Evolutionary conservation across 345 rosid genomes (phyloP).

Genomic region (Nasturtium officinale): DNA sequence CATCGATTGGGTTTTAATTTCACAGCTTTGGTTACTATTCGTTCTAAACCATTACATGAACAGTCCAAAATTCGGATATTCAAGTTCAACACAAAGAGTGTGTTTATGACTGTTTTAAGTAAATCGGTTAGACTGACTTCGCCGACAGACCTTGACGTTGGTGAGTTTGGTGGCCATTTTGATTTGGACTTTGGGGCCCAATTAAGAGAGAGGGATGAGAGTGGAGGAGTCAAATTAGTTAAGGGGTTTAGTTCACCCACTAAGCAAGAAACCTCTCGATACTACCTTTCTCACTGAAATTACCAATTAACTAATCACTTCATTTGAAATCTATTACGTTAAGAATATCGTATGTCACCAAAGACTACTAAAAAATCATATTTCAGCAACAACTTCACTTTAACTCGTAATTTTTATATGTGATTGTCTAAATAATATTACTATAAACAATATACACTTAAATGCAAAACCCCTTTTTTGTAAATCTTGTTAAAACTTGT

Average conservation of each 20-base stretch:
- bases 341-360: slow-evolving; percentile 5
- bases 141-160: slow-evolving; percentile 33
- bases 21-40: neutral
- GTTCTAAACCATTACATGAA: neutral
- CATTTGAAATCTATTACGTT: slow-evolving; percentile 3
- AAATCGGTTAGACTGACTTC: slow-evolving; percentile 40
- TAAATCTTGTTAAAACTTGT: neutral
- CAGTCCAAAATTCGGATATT: neutral
- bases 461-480: slow-evolving; percentile 8
- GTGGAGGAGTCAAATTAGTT: slow-evolving; percentile 22
- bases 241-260: slow-evolving; percentile 47
- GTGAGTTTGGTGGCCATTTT: slow-evolving; percentile 44
- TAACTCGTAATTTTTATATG: slow-evolving; percentile 9
- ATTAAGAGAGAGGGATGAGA: neutral
- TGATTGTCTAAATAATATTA: neutral
- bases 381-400: slow-evolving; percentile 36
- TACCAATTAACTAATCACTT: slow-evolving; percentile 33
- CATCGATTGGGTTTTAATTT: neutral
- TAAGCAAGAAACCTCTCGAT: slow-evolving; percentile 23
- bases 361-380: neutral
- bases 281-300: slow-evolving; percentile 18
- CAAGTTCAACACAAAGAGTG: slow-evolving; percentile 19
- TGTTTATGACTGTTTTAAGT: slow-evolving; percentile 29
- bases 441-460: slow-evolving; percentile 1
- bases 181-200: slow-evolving; percentile 41